Base-by-base conservation (phyloP, 306 rosid species). In the Amphicarpaea edgeworthii region DNA sequence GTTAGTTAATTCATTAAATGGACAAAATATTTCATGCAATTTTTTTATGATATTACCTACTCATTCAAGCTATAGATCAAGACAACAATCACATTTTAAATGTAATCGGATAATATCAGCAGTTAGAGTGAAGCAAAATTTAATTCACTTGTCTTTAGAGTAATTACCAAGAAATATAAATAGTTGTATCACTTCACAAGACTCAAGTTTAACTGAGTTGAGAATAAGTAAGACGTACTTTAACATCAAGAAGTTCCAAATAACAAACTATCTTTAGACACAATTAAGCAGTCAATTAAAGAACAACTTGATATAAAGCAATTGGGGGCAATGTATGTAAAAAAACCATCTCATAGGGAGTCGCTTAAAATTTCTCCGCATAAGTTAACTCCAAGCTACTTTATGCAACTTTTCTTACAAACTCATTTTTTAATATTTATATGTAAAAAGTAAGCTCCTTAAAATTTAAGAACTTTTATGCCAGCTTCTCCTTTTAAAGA, bases 1-100 rank as follows among this genome's bases (percentile, higher is more conserved):
- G 70, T 57, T 66, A 80, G 79, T 62, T 60, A 23, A 72, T 16
- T 72, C 70, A 76, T 60, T 60, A 8, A 66, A 77, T 41, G 61
- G 61, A 69, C 51, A 19, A 30, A 40, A 46, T 37, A 66, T 26
- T 34, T 40, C 54, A 32, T 26, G 51, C 19, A 19, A 38, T 66
- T 78, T 70, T 12, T 70, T 43, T 51, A 63, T 24, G 15, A n/a
- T 11, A 78, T 83, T 46, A 17, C 63, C 40, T 8, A 45, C 45
- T 12, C 63, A 65, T 53, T 28, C 62, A 37, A 69, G 51, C 24
- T 19, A 30, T 28, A 37, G 65, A 72, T 58, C 50, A 77, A 77
- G 53, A 72, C 17, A 41, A 34, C 54, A 32, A 68, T 72, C 68
- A 59, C 20, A 46, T 46, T 65, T 46, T 12, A 30, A 24, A 66